Percentiles rank a stretch among this genome's conserved stretches.
Conservation (phyloP, 1,284 basidiomycete genomes). For the Rhodotorula mucilaginosa region DNA sequence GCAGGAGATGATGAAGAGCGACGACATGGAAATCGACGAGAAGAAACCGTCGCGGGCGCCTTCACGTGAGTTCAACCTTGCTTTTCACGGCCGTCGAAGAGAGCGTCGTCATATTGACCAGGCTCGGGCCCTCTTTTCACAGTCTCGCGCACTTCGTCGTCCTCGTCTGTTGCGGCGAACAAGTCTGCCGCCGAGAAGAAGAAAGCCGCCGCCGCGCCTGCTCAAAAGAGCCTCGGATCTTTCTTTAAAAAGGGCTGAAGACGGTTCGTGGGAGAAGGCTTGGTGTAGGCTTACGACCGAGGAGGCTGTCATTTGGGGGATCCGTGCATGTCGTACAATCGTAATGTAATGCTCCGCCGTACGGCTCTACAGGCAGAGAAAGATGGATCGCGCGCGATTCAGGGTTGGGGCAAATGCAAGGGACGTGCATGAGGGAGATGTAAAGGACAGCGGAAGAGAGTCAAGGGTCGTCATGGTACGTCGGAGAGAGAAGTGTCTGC, state of each 20-base stretch:
- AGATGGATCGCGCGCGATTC: too few species aligned
- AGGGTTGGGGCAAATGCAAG: too few species aligned
- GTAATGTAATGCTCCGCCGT: too few species aligned
- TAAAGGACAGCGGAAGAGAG: too few species aligned
- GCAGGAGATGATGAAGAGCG: conserved; percentile 27
- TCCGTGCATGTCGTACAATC: too few species aligned
- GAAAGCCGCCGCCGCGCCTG: background rate
- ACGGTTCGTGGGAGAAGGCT: too few species aligned
- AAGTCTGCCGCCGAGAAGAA: background rate
- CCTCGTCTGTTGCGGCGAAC: background rate
- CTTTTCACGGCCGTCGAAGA: too few species aligned
- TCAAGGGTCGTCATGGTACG: background rate
- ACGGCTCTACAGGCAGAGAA: too few species aligned
- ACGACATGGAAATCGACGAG: conserved; percentile 21
- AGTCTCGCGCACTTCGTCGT: conserved; percentile 12
- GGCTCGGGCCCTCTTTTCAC: background rate
- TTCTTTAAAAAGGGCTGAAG: conserved; percentile 22
- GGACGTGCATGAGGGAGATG: too few species aligned
- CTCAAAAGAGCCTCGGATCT: conserved; percentile 12
- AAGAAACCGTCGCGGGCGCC: background rate
- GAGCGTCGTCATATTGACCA: too few species aligned
- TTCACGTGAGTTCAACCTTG: background rate
- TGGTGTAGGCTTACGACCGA: too few species aligned
- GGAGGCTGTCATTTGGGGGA: too few species aligned
- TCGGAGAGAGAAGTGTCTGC: background rate